Evolutionary conservation across 129 eudicot genomes (phyloP).

Genomic region (Lactuca saligna): DNA sequence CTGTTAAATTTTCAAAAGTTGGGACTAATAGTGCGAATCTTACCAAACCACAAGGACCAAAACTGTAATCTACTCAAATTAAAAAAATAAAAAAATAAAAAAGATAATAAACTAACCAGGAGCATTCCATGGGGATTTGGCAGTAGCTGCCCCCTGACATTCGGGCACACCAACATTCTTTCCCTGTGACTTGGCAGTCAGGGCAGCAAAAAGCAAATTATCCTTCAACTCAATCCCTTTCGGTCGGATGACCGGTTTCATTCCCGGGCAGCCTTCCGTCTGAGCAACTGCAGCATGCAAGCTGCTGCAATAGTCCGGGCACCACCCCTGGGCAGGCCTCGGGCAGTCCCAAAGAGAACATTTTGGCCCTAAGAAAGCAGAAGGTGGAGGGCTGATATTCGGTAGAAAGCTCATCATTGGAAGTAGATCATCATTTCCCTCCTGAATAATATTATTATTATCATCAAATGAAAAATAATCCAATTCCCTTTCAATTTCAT

Average conservation of each 20-base stretch:
- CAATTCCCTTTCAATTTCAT: slow-evolving; percentile 48
- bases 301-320: slow-evolving; percentile 82
- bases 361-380: slow-evolving; percentile 93
- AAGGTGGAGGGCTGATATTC: slow-evolving; percentile 73
- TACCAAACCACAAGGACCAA: too few species aligned
- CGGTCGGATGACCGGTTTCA: slow-evolving; percentile 84
- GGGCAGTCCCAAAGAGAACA: slow-evolving; percentile 99
- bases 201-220: slow-evolving; percentile 87
- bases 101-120: slow-evolving; percentile 52
- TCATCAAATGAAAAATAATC: slow-evolving; percentile 53
- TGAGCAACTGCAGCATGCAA: slow-evolving; percentile 85
- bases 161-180: slow-evolving; percentile 94
- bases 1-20: too few species aligned
- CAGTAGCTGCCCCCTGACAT: slow-evolving; percentile 96
- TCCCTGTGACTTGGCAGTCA: slow-evolving; percentile 80
- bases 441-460: too few species aligned
- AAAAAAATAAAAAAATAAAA: neutral
- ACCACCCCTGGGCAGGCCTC: slow-evolving; percentile 75
- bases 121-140: slow-evolving; percentile 98
- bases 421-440: slow-evolving; percentile 36
- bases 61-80: neutral
- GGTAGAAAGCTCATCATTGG: slow-evolving; percentile 52
- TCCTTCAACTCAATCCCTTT: slow-evolving; percentile 94
- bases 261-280: slow-evolving; percentile 78
- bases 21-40: too few species aligned